A percentile compares a stretch with the other conserved stretches of the same genome.
Evolutionary conservation across 352 stramenopile species (phyloP).

Genomic region (Phytophthora hybrid): DNA sequence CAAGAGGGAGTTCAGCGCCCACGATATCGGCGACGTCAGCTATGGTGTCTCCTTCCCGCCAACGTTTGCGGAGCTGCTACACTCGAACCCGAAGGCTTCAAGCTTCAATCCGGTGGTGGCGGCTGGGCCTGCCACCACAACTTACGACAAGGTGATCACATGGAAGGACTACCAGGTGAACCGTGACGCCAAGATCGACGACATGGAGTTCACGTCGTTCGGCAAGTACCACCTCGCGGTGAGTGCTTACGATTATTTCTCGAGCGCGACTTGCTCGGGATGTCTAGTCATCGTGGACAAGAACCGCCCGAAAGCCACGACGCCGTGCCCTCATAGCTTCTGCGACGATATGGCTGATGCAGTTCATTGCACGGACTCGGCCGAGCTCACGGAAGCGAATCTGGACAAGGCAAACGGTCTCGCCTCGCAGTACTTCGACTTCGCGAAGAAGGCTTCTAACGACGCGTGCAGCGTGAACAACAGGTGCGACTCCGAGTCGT

Average conservation of each 20-base stretch:
- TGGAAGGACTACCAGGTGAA: conserved; percentile 65
- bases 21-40: conserved; percentile 21
- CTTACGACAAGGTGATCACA: conserved; percentile 27
- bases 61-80: conserved; percentile 26
- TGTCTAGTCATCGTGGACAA: conserved; percentile 64
- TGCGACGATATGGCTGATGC: conserved; percentile 37
- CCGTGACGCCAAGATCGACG: conserved; percentile 47
- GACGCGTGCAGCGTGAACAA: conserved; percentile 56
- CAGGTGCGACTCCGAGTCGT: conserved; percentile 56
- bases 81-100: conserved; percentile 7
- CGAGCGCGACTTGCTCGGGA: conserved; percentile 44
- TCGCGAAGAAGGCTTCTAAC: conserved; percentile 50
- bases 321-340: conserved; percentile 44
- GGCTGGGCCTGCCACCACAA: not conserved
- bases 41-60: conserved; percentile 6
- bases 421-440: conserved; percentile 50
- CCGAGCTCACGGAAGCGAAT: conserved; percentile 43
- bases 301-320: conserved; percentile 49
- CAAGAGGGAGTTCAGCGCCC: conserved; percentile 30
- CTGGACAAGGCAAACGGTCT: conserved; percentile 36
- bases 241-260: conserved; percentile 60
- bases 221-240: conserved; percentile 63
- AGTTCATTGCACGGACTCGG: conserved; percentile 9
- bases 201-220: conserved; percentile 46
- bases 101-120: conserved; percentile 23